phyloP scores from a whole-genome alignment of 2,329 filamentous ascomycete genomes.

The Colletotrichum nymphaeae region DNA sequence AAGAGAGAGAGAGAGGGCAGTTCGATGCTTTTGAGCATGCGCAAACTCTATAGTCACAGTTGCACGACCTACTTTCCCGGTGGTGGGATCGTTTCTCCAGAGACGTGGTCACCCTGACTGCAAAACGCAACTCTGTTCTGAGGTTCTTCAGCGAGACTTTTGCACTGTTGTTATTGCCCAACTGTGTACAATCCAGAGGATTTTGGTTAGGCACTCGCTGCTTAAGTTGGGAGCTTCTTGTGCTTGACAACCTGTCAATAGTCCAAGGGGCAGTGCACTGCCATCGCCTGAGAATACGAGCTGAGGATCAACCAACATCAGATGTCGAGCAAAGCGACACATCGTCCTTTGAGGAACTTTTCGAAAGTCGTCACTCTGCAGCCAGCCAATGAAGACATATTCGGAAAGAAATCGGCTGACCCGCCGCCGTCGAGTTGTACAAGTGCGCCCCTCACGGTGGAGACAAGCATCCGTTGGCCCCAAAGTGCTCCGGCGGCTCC shows the following conservation, averaged over 20 bases:
- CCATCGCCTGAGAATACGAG: constrained; percentile 7
- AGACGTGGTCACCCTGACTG: neutral
- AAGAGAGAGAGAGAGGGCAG: neutral
- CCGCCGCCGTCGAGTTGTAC: neutral
- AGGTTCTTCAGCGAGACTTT: neutral
- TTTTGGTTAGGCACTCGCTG: neutral
- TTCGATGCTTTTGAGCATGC: neutral
- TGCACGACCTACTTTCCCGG: neutral
- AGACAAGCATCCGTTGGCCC: neutral
- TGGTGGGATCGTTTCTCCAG: neutral
- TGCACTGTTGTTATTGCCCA: neutral
- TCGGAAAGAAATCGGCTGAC: constrained; percentile 4
- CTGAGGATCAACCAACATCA: neutral
- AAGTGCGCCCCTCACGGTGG: constrained; percentile 2
- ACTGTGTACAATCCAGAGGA: neutral
- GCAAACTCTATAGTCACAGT: constrained; percentile 1
- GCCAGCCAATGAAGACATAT: neutral
- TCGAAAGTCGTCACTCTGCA: neutral
- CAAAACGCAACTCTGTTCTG: constrained; percentile 19
- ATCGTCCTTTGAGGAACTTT: constrained; percentile 2
- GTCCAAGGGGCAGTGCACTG: neutral
- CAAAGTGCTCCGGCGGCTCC: constrained; percentile 1
- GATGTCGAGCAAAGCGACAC: neutral
- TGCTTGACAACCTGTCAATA: neutral
- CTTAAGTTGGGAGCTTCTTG: neutral